phyloP scores from a whole-genome alignment of 1,139 yeast genomes.

The Suhomyces ambrosiae region DNA sequence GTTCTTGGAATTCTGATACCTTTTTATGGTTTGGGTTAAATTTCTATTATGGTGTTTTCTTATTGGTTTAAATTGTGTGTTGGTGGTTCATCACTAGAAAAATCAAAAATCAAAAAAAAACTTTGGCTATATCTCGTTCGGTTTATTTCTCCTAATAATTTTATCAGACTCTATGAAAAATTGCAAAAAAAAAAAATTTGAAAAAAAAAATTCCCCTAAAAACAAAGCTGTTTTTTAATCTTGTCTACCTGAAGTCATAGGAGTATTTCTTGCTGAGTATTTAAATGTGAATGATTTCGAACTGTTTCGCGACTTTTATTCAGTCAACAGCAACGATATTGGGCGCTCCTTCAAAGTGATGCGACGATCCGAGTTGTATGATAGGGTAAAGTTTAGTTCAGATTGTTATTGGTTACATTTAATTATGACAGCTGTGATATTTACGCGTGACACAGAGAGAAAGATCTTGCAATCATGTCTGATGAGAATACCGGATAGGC shows the following conservation, averaged over 20 bases:
- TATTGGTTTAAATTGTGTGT: constrained; percentile 9
- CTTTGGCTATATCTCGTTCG: constrained; percentile 8
- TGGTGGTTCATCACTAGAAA: constrained; percentile 2
- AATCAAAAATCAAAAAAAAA: constrained; percentile 9
- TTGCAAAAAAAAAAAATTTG: constrained; percentile 13
- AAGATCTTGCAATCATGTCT: neutral
- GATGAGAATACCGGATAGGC: constrained; percentile 3
- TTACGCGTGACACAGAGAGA: neutral
- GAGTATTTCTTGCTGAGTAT: neutral
- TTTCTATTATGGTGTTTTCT: constrained; percentile 17
- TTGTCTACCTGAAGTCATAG: constrained; percentile 1
- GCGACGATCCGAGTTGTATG: constrained; percentile 11
- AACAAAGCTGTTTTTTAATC: constrained; percentile 19
- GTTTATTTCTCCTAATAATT: constrained; percentile 13
- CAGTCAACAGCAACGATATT: neutral
- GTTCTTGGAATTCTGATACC: constrained; percentile 27
- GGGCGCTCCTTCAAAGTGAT: constrained; percentile 15
- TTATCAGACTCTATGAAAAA: constrained; percentile 3
- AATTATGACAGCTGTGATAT: neutral
- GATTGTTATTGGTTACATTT: too few species aligned
- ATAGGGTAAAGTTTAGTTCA: neutral
- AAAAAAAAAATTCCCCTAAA: constrained; percentile 16
- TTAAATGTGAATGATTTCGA: neutral
- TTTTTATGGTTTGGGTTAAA: constrained; percentile 5
- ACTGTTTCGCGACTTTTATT: neutral